phyloP scores from a whole-genome alignment of 2,329 filamentous ascomycete species.

The Aspergillus pseudotamarii region DNA sequence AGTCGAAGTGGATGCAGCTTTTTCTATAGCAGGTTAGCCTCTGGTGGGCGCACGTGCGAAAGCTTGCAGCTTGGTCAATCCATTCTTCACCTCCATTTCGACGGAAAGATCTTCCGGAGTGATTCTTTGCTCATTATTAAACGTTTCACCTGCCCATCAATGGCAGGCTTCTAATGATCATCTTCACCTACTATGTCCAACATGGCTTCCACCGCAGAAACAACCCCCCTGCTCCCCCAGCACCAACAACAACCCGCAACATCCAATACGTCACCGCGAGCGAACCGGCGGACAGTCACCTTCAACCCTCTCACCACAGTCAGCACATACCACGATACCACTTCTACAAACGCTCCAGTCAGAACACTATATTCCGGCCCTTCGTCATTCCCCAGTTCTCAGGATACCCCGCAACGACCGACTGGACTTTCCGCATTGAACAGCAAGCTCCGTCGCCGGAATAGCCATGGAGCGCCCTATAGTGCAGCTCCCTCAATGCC shows the following conservation, averaged over 20 bases:
- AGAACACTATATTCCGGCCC: constrained; percentile 45
- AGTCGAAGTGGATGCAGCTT: background rate
- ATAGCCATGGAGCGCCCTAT: constrained; percentile 71
- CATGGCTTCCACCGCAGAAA: constrained; percentile 45
- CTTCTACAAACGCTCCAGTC: constrained; percentile 44
- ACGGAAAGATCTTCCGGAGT: constrained; percentile 1
- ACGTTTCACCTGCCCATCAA: constrained; percentile 13
- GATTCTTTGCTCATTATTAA: constrained; percentile 5
- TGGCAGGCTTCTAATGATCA: constrained; percentile 20
- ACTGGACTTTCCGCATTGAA: constrained; percentile 80
- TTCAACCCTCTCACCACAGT: constrained; percentile 52
- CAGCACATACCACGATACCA: constrained; percentile 45
- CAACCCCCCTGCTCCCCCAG: constrained; percentile 45
- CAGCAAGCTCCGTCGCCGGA: constrained; percentile 81
- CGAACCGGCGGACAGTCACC: constrained; percentile 48
- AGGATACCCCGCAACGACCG: constrained; percentile 39
- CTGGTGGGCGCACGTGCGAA: constrained; percentile 27
- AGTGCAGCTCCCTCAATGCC: constrained; percentile 43
- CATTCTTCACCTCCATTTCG: constrained; percentile 13
- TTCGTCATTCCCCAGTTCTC: constrained; percentile 37
- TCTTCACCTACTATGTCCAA: constrained; percentile 13
- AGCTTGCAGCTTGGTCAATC: constrained; percentile 18
- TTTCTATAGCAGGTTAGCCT: constrained; percentile 1
- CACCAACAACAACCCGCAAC: constrained; percentile 29
- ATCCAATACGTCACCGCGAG: constrained; percentile 43